These are phyloP conservation scores for Pythium chondricola DNA, from an alignment of 352 stramenopile genomes.

Conservation along the genomic window DNA sequence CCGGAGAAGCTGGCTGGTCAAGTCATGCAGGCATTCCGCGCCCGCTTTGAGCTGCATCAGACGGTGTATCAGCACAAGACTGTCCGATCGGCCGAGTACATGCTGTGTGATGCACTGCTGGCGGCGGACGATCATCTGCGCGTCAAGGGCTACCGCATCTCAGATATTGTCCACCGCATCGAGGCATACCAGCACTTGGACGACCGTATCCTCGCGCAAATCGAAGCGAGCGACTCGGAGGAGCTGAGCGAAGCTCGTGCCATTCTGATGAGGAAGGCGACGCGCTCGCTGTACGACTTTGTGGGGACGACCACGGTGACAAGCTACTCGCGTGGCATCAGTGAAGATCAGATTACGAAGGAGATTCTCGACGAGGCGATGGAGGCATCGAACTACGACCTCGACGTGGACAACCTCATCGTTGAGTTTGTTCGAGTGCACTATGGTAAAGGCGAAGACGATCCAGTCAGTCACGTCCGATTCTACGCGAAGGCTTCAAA, in stretches of 20 bases:
- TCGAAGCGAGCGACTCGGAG: slow-evolving; percentile 61
- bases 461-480: slow-evolving; percentile 62
- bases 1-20: slow-evolving; percentile 81
- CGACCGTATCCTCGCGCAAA: slow-evolving; percentile 66
- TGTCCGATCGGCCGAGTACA: slow-evolving; percentile 81
- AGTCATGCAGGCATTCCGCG: slow-evolving; percentile 87
- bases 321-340: slow-evolving; percentile 31
- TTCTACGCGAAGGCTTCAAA: slow-evolving; percentile 77
- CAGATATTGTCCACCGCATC: slow-evolving; percentile 53
- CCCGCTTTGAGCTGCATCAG: slow-evolving; percentile 83
- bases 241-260: slow-evolving; percentile 37
- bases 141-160: slow-evolving; percentile 62
- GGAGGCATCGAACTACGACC: not conserved
- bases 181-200: slow-evolving; percentile 80
- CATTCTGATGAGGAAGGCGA: slow-evolving; percentile 57
- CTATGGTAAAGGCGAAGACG: slow-evolving; percentile 70
- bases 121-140: slow-evolving; percentile 52
- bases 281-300: slow-evolving; percentile 72
- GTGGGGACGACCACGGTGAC: slow-evolving; percentile 62
- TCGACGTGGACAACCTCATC: slow-evolving; percentile 42
- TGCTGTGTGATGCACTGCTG: slow-evolving; percentile 79
- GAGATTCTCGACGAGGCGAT: slow-evolving; percentile 43
- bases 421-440: slow-evolving; percentile 76
- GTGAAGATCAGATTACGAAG: slow-evolving; percentile 40
- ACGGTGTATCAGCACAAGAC: slow-evolving; percentile 85